Conservation (phyloP, 495 filamentous ascomycete genomes). For the Daldinia vernicosa region DNA sequence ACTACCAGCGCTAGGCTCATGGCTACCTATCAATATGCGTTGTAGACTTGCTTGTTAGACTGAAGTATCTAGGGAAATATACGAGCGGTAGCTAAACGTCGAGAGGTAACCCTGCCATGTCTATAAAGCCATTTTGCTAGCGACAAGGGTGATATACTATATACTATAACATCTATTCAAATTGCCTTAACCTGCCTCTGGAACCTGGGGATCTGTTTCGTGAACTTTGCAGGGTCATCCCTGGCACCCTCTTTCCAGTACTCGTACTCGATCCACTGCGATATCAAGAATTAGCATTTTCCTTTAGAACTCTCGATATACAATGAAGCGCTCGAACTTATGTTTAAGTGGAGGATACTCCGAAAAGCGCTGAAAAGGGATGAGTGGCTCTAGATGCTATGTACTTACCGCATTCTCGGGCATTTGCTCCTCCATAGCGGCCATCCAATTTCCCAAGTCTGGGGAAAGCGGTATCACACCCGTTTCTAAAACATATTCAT, state of each 20-base stretch:
- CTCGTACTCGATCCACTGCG: conserved; percentile 71
- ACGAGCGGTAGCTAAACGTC: no score
- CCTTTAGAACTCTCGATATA: background rate
- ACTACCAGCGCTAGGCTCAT: background rate
- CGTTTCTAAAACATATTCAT: conserved; percentile 64
- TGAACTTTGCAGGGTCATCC: conserved; percentile 65
- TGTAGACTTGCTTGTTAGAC: background rate
- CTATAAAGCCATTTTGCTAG: background rate
- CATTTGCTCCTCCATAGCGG: conserved; percentile 72
- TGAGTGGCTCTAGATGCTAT: background rate
- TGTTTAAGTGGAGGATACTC: background rate
- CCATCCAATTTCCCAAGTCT: conserved; percentile 56
- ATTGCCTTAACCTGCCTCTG: conserved; percentile 59
- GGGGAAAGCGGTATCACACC: conserved; percentile 57
- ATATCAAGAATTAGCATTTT: background rate
- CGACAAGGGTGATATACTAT: background rate
- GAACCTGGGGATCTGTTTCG: conserved; percentile 60
- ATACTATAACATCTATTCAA: conserved; percentile 6
- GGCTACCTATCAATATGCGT: background rate
- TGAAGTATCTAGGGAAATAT: no score
- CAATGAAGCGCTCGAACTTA: no score
- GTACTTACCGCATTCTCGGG: conserved; percentile 61
- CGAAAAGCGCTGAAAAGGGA: background rate
- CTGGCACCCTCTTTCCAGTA: conserved; percentile 71
- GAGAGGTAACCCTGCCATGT: background rate